Evolutionary conservation across 2,329 filamentous ascomycete species (phyloP).

Genomic region (Trichoderma asperellum): DNA sequence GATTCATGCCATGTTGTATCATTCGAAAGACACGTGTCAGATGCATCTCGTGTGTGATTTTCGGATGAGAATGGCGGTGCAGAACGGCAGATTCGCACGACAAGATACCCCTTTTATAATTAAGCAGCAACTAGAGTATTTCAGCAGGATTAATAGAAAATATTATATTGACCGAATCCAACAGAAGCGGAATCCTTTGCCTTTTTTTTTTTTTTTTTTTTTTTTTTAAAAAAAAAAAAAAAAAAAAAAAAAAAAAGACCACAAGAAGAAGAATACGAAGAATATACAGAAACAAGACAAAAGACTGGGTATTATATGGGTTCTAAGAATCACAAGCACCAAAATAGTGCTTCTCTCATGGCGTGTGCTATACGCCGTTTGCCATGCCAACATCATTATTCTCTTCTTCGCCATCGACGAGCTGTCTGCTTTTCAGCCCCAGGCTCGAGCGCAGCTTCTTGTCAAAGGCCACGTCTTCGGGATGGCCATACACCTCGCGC

Average conservation of each 20-base stretch:
- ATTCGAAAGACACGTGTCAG: background rate
- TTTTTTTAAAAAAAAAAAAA: background rate
- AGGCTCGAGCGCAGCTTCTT: conserved; percentile 65
- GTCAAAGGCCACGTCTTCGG: conserved; percentile 58
- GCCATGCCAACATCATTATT: conserved; percentile 30
- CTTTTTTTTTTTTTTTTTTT: too few species aligned
- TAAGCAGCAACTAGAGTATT: background rate
- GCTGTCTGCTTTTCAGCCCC: conserved; percentile 49
- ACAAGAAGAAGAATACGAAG: background rate
- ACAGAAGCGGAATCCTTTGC: too few species aligned
- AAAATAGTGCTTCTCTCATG: conserved; percentile 7
- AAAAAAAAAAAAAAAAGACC: background rate
- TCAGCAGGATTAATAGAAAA: background rate
- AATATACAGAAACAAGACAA: background rate
- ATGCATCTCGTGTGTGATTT: background rate
- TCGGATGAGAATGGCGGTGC: conserved; percentile 1
- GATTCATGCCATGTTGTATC: background rate
- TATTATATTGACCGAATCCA: background rate
- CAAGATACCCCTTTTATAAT: conserved; percentile 17
- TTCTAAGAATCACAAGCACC: background rate
- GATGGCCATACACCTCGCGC: conserved; percentile 59
- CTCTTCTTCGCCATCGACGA: conserved; percentile 36
- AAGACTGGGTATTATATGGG: background rate
- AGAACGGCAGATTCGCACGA: background rate
- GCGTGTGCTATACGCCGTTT: conserved; percentile 16